Evolutionary conservation across 176 grass and related monocot genomes (phyloP), one percentile per base, ranked within the genome.

Genomic region (Chloris gayana): DNA sequence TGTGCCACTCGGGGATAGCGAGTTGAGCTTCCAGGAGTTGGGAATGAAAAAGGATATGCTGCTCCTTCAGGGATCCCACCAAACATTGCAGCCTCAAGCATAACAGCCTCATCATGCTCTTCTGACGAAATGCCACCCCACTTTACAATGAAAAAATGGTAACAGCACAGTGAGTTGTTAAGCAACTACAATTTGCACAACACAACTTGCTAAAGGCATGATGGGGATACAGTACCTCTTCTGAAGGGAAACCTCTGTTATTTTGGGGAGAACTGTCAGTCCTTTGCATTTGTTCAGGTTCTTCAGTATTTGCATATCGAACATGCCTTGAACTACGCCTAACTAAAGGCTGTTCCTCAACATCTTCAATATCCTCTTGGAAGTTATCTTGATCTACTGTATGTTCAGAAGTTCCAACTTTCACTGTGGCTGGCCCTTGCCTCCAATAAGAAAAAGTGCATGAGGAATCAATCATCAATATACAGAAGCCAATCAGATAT

Each of bases 1-100:
- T 45, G 86, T 49, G 72, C 83, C 66, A 82, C 83, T 51, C 35
- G 54, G 49, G 89, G 76, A 85, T 86, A 87, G 46, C 4, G 26
- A 34, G 50, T 50, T 47, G 77, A 78, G 64, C 75, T 84, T 32
- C 82, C 74, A 50, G 61, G 69, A 75, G 65, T 78, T 87, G 81
- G 90, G 76, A 89, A 88, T 17, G 86, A 72, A 94, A 96, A 91
- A 64, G 81, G 92, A 93, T 93, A 93, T 72, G 81, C 27, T 69
- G 88, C 38, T 65, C 73, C 78, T 70, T 82, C 92, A 85, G 96
- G 92, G 78, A 95, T 79, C 32, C 85, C 88, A 82, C 97, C 97
- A 80, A 99, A 96, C 90, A 99, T 96, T 67, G 97, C 97, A 64
- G 90, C 97, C 59, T 99, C 97, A 71, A 99, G 90, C 97, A 99